Base-by-base conservation (phyloP, 108 stramenopile genomes). In the Nitzschia inconspicua region DNA sequence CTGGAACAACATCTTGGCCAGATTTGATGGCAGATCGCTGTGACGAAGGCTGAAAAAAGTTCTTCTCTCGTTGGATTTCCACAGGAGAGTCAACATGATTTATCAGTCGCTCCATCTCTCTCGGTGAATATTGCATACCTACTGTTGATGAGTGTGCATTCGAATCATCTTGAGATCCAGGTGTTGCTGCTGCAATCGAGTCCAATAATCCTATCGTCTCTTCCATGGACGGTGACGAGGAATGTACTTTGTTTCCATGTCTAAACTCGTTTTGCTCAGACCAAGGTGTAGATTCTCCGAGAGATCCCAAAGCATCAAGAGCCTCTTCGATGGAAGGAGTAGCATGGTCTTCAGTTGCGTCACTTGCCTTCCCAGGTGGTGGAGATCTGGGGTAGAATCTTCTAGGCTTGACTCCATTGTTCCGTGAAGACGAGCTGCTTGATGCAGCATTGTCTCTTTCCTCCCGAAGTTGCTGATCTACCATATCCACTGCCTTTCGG, bases 1-100 rank as follows among this genome's bases (percentile, higher is more conserved):
- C n/a, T n/a, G 69, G 8, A 30, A 64, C 42, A 59, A 67, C 62
- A 7, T 36, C 55, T 57, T 69, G 62, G 23, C 68, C 76, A 5
- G n/a, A 47, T 47, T 47, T 16, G 16, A 19, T 20, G 9, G n/a
- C 14, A 9, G 9, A 20, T 19, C n/a, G 22, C n/a, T 60, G 58
- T 6, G 49, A 51, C 5, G 28, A 23, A 39, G 37, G 13, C 37
- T n/a, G n/a, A n/a, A n/a, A n/a, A n/a, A n/a, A n/a, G n/a, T n/a
- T n/a, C n/a, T n/a, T n/a, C n/a, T n/a, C n/a, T n/a, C n/a, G n/a
- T n/a, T n/a, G n/a, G n/a, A n/a, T n/a, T n/a, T n/a, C n/a, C n/a
- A n/a, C n/a, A n/a, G n/a, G n/a, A n/a, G n/a, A n/a, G n/a, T n/a
- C n/a, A n/a, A n/a, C n/a, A n/a, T n/a, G n/a, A n/a, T n/a, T n/a